Evolutionary conservation across 352 stramenopile genomes (phyloP), one percentile per base, ranked within the genome.

Genomic region (Phytophthora macrochlamydospora): DNA sequence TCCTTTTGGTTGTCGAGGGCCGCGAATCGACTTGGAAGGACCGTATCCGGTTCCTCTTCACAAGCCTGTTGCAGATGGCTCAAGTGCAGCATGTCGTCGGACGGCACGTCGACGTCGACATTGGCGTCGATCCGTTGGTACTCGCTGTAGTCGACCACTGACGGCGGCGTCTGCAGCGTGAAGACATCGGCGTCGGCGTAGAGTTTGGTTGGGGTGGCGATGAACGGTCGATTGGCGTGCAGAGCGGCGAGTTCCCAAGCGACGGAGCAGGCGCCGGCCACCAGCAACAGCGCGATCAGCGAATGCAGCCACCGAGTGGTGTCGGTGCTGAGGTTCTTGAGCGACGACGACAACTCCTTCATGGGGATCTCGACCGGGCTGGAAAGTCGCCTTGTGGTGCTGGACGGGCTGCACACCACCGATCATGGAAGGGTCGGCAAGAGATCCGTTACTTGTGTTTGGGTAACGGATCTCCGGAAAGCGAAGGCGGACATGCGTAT

Each of bases 21-120:
- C 46, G 65, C 69, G 29, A 59, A 77, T 14, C 31, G 30, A 64
- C 69, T 79, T n/a, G 76, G 76, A 9, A 86, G 70, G 9, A 86
- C 60, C 4, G 55, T 55, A 29, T 86, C 40, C n/a, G 71, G 76
- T 38, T 78, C 53, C 29, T 56, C 61, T 6, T 67, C 32, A 35
- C 78, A 86, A 14, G 65, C 68, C 29, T 35, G 49, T 52, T 84
- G 73, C 44, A 86, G 42, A 38, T 62, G 44, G 6, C 43, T 67
- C 38, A 84, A 56, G 48, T 86, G 75, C 48, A 84, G 62, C 11
- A 75, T 55, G 43, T 83, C 77, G 29, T 74, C 66, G 24, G 76
- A 72, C 29, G 67, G 57, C 2, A 73, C 48, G 28, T 66, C 45
- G 5, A 33, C 14, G 1, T 49, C 48, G 12, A 66, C 9, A 8